Percentiles rank a stretch among this genome's conserved stretches.
Conservation (phyloP, 495 filamentous ascomycete genomes). For the Aspergillus affinis region DNA sequence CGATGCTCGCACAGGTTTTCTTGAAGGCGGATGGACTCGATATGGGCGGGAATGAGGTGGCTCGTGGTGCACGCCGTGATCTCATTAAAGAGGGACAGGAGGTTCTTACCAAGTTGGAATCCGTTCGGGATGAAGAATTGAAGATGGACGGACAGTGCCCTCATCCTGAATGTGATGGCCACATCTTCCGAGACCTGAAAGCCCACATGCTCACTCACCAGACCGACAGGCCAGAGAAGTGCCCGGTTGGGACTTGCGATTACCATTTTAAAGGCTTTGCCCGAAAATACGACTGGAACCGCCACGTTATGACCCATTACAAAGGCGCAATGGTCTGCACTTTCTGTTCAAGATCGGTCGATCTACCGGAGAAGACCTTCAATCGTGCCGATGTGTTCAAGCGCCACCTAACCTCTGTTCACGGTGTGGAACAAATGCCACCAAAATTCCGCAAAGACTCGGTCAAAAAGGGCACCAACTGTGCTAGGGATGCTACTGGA, state of each 20-base stretch:
- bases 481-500: conserved; percentile 64
- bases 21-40: no score
- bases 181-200: conserved; percentile 90
- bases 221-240: conserved; percentile 92
- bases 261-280: conserved; percentile 96
- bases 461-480: conserved; percentile 53
- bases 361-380: conserved; percentile 91
- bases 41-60: no score
- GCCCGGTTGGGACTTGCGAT: conserved; percentile 89
- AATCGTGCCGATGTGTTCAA: conserved; percentile 99
- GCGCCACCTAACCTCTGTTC: conserved; percentile 89
- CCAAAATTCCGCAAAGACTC: conserved; percentile 80
- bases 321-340: conserved; percentile 99
- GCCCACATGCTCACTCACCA: conserved; percentile 97
- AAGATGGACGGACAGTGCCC: conserved; percentile 74
- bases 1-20: no score
- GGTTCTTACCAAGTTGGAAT: no score
- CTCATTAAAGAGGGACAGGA: no score
- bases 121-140: conserved; percentile 54
- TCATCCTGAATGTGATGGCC: conserved; percentile 72
- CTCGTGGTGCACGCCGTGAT: no score
- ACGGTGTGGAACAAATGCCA: conserved; percentile 91
- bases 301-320: conserved; percentile 96
- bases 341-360: conserved; percentile 91
- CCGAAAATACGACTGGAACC: conserved; percentile 96